Base-by-base conservation (phyloP, 2,329 filamentous ascomycete species). In the Trichoderma breve region DNA sequence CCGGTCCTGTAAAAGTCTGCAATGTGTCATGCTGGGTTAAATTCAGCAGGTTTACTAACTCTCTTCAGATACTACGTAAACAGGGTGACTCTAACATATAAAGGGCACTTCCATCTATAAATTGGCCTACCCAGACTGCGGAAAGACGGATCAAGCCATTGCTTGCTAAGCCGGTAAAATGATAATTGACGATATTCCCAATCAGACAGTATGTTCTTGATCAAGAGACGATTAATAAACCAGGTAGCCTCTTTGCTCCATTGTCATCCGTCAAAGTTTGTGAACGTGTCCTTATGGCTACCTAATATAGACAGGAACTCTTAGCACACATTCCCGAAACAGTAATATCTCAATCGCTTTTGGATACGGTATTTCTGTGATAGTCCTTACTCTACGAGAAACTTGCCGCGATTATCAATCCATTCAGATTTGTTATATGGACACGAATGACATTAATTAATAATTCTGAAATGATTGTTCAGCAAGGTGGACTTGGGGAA, bases 381-480 rank as follows among this genome's bases (percentile, higher is more conserved):
- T 12, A 6, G 43, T 21, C 43, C 8, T 21, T 21, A 6, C 1
- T 21, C 43, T 21, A 12, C 9, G 0, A 0, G 43, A 51, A 21
- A 21, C n/a, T 0, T 51, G n/a, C 1, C 43, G 0, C 43, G n/a
- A 51, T 51, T 51, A 21, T 51, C n/a, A 51, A 51, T 51, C 43
- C n/a, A 21, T 51, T 1, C 1, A n/a, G 9, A 0, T 21, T 51
- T 21, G 8, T 12, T 51, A 0, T 12, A n/a, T 21, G 3, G 1
- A n/a, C 8, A 51, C 9, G n/a, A 51, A 51, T 0, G 43, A 51
- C 6, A 21, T 0, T 21, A 21, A 51, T 21, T 21, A 51, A 51
- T n/a, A 51, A 51, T 51, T 51, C n/a, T 21, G n/a, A 51, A 21
- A 21, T 51, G 43, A 21, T 51, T 51, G 43, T 21, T 51, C n/a